Evolutionary conservation across 306 rosid species (phyloP).

Genomic region (Citrullus colocynthis): DNA sequence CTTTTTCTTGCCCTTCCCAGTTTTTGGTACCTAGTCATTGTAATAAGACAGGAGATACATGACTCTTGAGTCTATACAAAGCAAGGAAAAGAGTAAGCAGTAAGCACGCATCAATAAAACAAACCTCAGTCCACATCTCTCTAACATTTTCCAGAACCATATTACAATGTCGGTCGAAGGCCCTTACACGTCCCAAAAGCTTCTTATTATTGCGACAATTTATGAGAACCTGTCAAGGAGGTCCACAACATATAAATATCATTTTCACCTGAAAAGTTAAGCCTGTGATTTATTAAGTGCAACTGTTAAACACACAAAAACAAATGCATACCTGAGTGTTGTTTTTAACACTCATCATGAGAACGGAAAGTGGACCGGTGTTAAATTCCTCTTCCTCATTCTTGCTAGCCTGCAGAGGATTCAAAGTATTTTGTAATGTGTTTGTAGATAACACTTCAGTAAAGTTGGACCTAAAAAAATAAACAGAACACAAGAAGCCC

Average conservation of each 20-base stretch:
- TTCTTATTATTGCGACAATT: conserved; percentile 83
- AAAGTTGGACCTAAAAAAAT: background rate
- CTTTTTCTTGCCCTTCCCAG: conserved; percentile 87
- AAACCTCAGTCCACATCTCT: conserved; percentile 99
- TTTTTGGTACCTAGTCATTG: conserved; percentile 53
- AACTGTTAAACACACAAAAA: background rate
- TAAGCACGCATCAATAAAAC: background rate
- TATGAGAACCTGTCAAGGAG: conserved; percentile 46
- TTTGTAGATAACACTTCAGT: background rate
- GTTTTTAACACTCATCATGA: conserved; percentile 91
- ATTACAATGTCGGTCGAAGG: conserved; percentile 90
- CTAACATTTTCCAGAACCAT: conserved; percentile 94
- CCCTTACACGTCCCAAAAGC: conserved; percentile 86
- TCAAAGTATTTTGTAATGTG: background rate
- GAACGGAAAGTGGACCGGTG: conserved; percentile 85
- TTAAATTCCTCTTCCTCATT: conserved; percentile 87
- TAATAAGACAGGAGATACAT: background rate
- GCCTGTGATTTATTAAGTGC: background rate
- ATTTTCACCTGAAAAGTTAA: background rate
- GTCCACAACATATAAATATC: background rate
- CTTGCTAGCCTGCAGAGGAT: conserved; percentile 28
- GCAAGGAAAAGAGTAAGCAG: background rate
- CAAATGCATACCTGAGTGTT: conserved; percentile 54
- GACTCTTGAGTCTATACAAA: background rate
- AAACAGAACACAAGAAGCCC: background rate